Evolutionary conservation across 495 filamentous ascomycete species (phyloP), one percentile per base, ranked within the genome.

Genomic region (Symbiotaphrina buchneri): DNA sequence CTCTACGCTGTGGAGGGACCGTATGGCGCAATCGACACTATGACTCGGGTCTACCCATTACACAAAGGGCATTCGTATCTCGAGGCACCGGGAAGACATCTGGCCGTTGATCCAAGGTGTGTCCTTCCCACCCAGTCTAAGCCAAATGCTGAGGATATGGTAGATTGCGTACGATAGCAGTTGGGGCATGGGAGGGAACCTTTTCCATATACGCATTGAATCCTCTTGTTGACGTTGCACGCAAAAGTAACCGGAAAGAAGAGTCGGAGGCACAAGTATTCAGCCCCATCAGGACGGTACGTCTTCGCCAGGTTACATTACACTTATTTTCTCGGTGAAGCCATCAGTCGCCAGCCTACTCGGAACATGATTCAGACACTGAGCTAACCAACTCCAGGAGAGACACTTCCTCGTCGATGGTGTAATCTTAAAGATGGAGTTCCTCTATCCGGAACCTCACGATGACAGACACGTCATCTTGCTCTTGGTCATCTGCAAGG

Each of bases 371-470:
- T n/a, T n/a, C n/a, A n/a, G n/a, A n/a, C n/a, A n/a, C n/a, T n/a
- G n/a, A n/a, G n/a, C n/a, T n/a, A 27, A 7, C n/a, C n/a, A 13
- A n/a, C 17, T 18, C 18, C 18, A 66, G 48, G 61, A 71, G 41
- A 58, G 59, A 26, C 55, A 64, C 15, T 59, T 76, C 20, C 45
- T 58, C 24, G 52, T 83, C 8, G 61, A 69, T 15, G 83, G 85
- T 1, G 57, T 69, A 10, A 81, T 95, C 21, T 52, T 83, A 33
- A 75, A 81, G 40, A 73, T 93, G 54, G 76, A 84, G 19, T 97
- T 95, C 37, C 63, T 97, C 4, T 68, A 79, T 35, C 75, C 84
- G 4, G 59, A 59, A 4, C 42, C 61, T 6, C 42, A 44, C 14
- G 64, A 71, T 35, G 66, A 75, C 30, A 56, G 60, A 22, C 74